Base-by-base conservation (phyloP, 306 rosid genomes). In the Echinosophora koreensis region DNA sequence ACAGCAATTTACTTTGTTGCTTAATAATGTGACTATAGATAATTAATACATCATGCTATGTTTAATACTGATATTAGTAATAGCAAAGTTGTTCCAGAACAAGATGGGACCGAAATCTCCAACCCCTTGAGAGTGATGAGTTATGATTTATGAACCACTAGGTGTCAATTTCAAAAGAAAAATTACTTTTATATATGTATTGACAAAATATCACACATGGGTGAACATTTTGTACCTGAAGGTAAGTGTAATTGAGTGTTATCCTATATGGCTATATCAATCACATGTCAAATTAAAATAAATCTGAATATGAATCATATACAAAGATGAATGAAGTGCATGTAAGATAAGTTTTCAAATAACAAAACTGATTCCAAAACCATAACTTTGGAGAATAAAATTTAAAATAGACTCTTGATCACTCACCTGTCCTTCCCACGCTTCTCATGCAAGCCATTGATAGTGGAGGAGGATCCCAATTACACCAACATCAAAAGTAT, bases 381-480 rank as follows among this genome's bases (percentile, higher is more conserved):
- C 14, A 18, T 42, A 27, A 55, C 35, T 49, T 34, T 17, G 67
- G 82, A 77, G 81, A 85, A 87, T 80, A 83, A 86, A 87, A 50
- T 64, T 50, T 49, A 47, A 78, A 69, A 63, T 8, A 67, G 64
- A 81, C 66, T 41, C 32, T 13, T 8, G 37, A 55, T 79, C n/a
- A n/a, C n/a, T 80, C 77, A 66, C 86, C 88, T 42, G 70, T 54
- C 39, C 18, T 57, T 73, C 55, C 38, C 47, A 50, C 18, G 76
- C 86, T 70, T 83, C 84, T 77, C 67, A 61, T 80, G 81, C 78
- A 73, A 85, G 49, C 98, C 95, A 75, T 78, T 81, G 84, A 87
- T 77, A 87, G 92, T 91, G 95, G 89, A 81, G 95, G 89, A 81
- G 27, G 74, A 28, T 68, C 64, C 55, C 75, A 85, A 64, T 75